Evolutionary conservation across 2,329 filamentous ascomycete genomes (phyloP).

Genomic region (Septoria petroselini): DNA sequence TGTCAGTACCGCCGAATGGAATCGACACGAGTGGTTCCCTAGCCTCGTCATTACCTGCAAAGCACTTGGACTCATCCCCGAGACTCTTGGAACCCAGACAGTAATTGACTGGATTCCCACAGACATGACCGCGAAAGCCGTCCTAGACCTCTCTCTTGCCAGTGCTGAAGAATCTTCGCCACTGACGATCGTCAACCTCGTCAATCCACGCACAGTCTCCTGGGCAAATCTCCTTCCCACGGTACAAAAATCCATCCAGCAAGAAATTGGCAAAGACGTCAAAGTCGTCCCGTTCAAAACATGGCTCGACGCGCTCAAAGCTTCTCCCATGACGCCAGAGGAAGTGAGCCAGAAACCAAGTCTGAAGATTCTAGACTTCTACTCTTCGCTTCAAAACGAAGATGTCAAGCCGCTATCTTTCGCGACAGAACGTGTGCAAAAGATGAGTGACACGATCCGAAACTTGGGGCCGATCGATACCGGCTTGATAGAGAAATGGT

Average conservation of each 20-base stretch:
- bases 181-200: too few relatives aligned
- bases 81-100: conserved; percentile 36
- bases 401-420: conserved; percentile 26
- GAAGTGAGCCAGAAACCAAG: conserved; percentile 29
- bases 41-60: conserved; percentile 43
- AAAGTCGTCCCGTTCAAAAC: conserved; percentile 26
- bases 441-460: conserved; percentile 34
- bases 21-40: conserved; percentile 44
- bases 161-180: too few relatives aligned
- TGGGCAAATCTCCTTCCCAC: conserved; percentile 30
- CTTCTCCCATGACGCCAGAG: conserved; percentile 21
- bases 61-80: conserved; percentile 40
- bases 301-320: conserved; percentile 29
- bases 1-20: conserved; percentile 39
- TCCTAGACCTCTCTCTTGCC: conserved; percentile 22
- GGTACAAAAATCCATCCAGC: conserved; percentile 18
- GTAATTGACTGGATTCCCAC: conserved; percentile 48
- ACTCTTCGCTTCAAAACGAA: conserved; percentile 24
- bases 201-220: conserved; percentile 30
- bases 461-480: conserved; percentile 27
- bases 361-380: conserved; percentile 35
- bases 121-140: conserved; percentile 40
- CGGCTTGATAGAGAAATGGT: conserved; percentile 28
- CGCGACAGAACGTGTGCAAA: conserved; percentile 26
- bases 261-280: conserved; percentile 17